Evolutionary conservation across 75 land plant genomes (phyloP), one percentile per base, ranked within the genome.

Genomic region (Ceratopteris richardii): DNA sequence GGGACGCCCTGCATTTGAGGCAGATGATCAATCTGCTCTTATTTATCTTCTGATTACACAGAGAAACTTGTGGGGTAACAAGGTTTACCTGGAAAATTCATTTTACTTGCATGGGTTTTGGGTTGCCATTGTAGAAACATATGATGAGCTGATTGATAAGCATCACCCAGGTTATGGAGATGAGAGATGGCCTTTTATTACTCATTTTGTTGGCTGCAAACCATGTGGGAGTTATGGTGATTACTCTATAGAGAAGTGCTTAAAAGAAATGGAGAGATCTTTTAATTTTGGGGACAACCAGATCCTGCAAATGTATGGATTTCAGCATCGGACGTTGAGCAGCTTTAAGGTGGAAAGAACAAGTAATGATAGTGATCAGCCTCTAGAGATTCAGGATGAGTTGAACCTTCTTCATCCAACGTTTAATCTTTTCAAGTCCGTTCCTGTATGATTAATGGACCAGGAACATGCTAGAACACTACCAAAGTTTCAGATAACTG

Each of bases 171-270:
- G 91, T 24, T 64, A 85, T 18, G 91, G 91, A 9, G 91, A 84
- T 56, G 85, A 84, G 46, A 70, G 91, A 56, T 87, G 91, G 91
- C 91, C 93, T 1, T 85, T 88, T 58, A 77, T 88, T 17, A 88
- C 93, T 18, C 93, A 87, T 65, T 86, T 87, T 58, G 89, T 87
- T 44, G 92, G 92, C 12, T 87, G 92, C 72, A 87, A 85, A 66
- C 92, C 85, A 30, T 87, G 88, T 66, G 77, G 88, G 6, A 77
- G 79, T 57, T 82, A 81, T 51, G 88, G 80, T 20, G 90, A 86
- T 72, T 83, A 83, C 62, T 75, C 87, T 1, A 72, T 72, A 23
- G 84, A 83, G 75, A 71, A 72, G 51, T 86, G 90, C 58, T 31
- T 90, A 60, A 73, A 61, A 58, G 82, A 83, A 63, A 90, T 90